These are phyloP conservation scores for Alternaria dauci DNA, from an alignment of 2,329 filamentous ascomycete species.

Conservation along the genomic window DNA sequence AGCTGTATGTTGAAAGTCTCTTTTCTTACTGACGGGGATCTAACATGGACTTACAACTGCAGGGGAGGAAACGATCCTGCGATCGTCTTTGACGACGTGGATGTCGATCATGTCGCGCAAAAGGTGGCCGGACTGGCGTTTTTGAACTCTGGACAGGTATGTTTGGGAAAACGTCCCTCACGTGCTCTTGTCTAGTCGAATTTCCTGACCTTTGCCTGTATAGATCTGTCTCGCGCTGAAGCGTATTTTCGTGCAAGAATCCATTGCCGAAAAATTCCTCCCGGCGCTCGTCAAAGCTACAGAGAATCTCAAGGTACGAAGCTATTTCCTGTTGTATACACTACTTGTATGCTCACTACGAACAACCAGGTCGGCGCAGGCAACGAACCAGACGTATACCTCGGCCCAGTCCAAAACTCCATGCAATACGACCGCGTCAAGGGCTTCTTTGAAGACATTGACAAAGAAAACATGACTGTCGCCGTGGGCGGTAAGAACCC, in stretches of 20 bases:
- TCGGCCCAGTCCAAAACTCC: constrained; percentile 47
- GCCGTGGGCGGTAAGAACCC: constrained; percentile 47
- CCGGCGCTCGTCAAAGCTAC: constrained; percentile 55
- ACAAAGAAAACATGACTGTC: constrained; percentile 59
- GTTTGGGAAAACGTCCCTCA: neutral
- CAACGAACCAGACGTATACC: constrained; percentile 52
- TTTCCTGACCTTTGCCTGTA: neutral
- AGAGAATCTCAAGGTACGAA: constrained; percentile 29
- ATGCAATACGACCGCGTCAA: constrained; percentile 58
- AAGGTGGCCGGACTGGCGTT: constrained; percentile 56
- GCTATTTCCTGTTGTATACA: neutral
- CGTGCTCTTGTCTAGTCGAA: neutral
- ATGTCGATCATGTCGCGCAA: constrained; percentile 46
- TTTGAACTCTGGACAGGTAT: constrained; percentile 62
- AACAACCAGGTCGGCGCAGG: constrained; percentile 50
- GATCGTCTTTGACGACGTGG: constrained; percentile 62
- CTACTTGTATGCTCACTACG: neutral
- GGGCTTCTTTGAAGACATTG: constrained; percentile 62
- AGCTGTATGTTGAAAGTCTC: neutral
- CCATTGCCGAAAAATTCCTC: constrained; percentile 55
- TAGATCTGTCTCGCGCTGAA: constrained; percentile 53
- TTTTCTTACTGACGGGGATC: too few species aligned
- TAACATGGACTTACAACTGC: neutral
- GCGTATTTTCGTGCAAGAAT: constrained; percentile 68
- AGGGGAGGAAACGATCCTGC: constrained; percentile 60